These are phyloP conservation scores for Sugiyamaella xylanicola DNA, from an alignment of 1,139 yeast genomes.

Conservation along the genomic window DNA sequence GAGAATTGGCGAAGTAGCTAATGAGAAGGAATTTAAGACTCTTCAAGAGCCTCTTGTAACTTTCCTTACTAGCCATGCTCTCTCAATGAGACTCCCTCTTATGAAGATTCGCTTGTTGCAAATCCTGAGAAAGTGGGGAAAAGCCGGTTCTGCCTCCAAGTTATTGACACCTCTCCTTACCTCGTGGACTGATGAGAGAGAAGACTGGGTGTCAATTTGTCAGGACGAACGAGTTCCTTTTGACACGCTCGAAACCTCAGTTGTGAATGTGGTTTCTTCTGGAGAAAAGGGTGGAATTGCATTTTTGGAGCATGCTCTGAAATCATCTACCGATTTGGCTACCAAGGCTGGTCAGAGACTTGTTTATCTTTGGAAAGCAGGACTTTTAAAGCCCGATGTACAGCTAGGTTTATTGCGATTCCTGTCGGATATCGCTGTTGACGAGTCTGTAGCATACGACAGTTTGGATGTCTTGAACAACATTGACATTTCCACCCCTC, in stretches of 20 bases:
- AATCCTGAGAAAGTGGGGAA: conserved; percentile 41
- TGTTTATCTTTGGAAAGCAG: conserved; percentile 50
- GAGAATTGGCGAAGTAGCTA: conserved; percentile 38
- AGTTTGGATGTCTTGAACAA: conserved; percentile 58
- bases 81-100: conserved; percentile 48
- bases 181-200: conserved; percentile 49
- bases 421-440: conserved; percentile 58
- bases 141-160: conserved; percentile 41
- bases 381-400: conserved; percentile 56
- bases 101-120: conserved; percentile 49
- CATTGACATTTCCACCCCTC: conserved; percentile 49
- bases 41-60: conserved; percentile 42
- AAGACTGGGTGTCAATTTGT: conserved; percentile 51
- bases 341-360: conserved; percentile 55
- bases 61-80: conserved; percentile 55
- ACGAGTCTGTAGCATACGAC: conserved; percentile 53
- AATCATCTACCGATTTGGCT: conserved; percentile 54
- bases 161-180: conserved; percentile 40
- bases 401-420: conserved; percentile 60
- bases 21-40: conserved; percentile 26
- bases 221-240: conserved; percentile 52
- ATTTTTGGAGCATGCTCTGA: conserved; percentile 55
- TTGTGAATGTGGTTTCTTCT: conserved; percentile 58
- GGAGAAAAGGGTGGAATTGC: conserved; percentile 63
- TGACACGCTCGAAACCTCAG: conserved; percentile 54